These are phyloP conservation scores for Talaromyces sp. DNA, from an alignment of 2,329 filamentous ascomycete species.

Conservation along the genomic window DNA sequence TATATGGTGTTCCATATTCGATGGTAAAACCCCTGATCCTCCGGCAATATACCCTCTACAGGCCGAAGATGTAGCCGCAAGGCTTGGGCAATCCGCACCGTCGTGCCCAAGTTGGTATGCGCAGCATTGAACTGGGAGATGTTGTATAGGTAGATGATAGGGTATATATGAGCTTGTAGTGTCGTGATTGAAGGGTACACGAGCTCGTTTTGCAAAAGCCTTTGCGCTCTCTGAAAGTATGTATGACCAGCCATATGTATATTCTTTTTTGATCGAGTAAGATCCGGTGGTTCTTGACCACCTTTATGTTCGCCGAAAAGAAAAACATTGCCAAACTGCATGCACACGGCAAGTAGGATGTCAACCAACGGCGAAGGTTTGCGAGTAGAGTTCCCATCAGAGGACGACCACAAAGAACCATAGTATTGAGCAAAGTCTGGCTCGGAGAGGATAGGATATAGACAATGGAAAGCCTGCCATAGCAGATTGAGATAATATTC, in stretches of 20 bases:
- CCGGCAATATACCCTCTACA: constrained; percentile 27
- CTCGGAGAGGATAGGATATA: constrained; percentile 46
- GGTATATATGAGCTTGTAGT: constrained; percentile 48
- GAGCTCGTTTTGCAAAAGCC: constrained; percentile 42
- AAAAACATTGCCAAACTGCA: constrained; percentile 47
- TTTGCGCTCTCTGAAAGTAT: constrained; percentile 47
- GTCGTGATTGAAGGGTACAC: constrained; percentile 48
- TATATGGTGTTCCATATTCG: constrained; percentile 54
- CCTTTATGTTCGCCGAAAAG: constrained; percentile 19
- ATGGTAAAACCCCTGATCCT: constrained; percentile 44
- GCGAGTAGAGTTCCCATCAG: constrained; percentile 27
- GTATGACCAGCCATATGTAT: constrained; percentile 41
- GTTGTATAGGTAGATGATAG: constrained; percentile 45
- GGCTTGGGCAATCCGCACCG: constrained; percentile 45
- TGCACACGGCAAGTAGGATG: constrained; percentile 52
- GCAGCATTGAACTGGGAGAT: constrained; percentile 49
- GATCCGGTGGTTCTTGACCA: constrained; percentile 21
- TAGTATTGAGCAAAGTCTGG: constrained; percentile 46
- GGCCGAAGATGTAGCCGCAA: constrained; percentile 50
- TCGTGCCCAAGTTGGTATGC: constrained; percentile 38
- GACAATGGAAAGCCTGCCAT: constrained; percentile 49
- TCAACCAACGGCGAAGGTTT: constrained; percentile 52
- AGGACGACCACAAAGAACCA: constrained; percentile 38
- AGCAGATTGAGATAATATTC: constrained; percentile 50
- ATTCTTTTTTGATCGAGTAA: constrained; percentile 27